Base-by-base conservation (phyloP, 2,329 filamentous ascomycete genomes). In the Pestalotiopsis sp. region DNA sequence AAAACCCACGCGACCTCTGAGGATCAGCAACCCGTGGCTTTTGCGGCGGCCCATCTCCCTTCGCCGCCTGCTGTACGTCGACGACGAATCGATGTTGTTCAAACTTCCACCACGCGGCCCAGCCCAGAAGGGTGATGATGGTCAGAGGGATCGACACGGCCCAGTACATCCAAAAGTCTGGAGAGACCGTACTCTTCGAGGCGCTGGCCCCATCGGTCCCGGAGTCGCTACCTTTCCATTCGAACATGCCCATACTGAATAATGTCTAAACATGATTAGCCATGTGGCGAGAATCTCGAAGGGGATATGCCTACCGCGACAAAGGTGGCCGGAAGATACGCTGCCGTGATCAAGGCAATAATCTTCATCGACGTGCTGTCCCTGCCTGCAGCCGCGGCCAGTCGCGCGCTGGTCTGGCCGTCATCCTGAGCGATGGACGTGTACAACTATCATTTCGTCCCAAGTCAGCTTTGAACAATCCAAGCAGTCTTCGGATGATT, bases 321-420 rank as follows among this genome's bases (percentile, higher is more conserved):
- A 0, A 75, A 76, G 2, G 78, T 80, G 0, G 78, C 80, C 1
- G 80, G 80, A 0, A 82, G 62, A 68, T 82, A 82, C 5, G 82
- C 66, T 68, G 82, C 75, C 5, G 79, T 81, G 23, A 82, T 77
- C 45, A 75, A 74, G 3, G 80, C 77, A 38, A 82, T 80, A 5
- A 80, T 75, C 64, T 78, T 80, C 64, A 66, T 66, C 12, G 64
- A 66, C 4, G 45, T 66, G 49, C 45, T 57, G 13, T 66, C 64
- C 25, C 36, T 64, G 40, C 61, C 61, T 13, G 61, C 61, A 17
- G 61, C 20, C 1, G 61, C 61, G 25, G 61, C 61, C n/a, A 64
- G 3, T 4, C 38, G 23, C 17, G 61, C 61, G 25, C 61, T 64
- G n/a, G 61, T 64, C 7, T 64, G 23, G 3, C 61, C 61, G 14